Evolutionary conservation across 2,329 filamentous ascomycete genomes (phyloP), one percentile per base, ranked within the genome.

Genomic region (Verticillium dahliae): DNA sequence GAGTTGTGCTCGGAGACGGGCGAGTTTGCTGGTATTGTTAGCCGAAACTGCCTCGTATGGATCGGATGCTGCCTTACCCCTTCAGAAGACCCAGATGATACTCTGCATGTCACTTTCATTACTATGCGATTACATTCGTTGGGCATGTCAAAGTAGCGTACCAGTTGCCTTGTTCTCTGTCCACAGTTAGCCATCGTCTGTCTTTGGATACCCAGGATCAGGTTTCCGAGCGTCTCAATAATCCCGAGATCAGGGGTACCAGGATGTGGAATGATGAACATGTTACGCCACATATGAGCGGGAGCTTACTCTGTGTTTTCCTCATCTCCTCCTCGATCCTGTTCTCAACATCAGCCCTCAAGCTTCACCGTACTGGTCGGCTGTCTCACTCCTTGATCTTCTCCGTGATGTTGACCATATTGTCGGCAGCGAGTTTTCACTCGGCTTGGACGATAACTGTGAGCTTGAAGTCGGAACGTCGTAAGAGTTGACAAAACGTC

Each of bases 281-380:
- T 2, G 18, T 50, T 15, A 27, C 18, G 45, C 4, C 27, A 10
- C n/a, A 45, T 11, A 4, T 22, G 33, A 1, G 9, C n/a, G 27
- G n/a, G 35, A 18, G 60, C 86, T 81, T 86, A 97, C 94, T 99
- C 81, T 99, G 95, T 71, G 95, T 99, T 87, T 86, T 94, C 76
- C 86, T 89, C 95, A 99, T 99, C 89, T 99, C 95, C 80, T 97
- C 93, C 85, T 99, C 95, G 72, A 99, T 99, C 88, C 94, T 97
- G 69, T 60, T 61, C 60, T n/a, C 56, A 62, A 59, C 55, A 69
- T 71, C 64, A 72, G 66, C 60, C 35, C 27, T 55, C 62, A 31
- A 41, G 57, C 22, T 66, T 54, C 52, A 4, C 45, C n/a, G 22
- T 22, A 18, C 45, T 50, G 7, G 5, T 50, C 13, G 35, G 22